Conservation (phyloP, 176 grass and related monocot genomes). For the Puccinellia tenuiflora region DNA sequence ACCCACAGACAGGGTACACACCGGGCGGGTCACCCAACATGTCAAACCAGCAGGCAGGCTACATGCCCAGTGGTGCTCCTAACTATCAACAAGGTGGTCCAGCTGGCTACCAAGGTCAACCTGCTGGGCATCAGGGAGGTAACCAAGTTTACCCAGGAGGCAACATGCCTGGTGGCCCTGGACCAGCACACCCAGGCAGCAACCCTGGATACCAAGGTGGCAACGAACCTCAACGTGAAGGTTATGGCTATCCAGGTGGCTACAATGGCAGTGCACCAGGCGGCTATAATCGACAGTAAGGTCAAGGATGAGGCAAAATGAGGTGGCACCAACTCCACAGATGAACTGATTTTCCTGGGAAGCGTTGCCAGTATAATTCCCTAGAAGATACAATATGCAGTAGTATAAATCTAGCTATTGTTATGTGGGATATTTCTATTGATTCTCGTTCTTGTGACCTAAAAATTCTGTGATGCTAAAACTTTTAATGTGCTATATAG, state of each 20-base stretch:
- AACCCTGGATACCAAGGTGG: constrained; percentile 55
- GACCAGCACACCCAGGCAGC: constrained; percentile 31
- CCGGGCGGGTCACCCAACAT: constrained; percentile 3
- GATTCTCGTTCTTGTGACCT: background rate
- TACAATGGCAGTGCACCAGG: constrained; percentile 11
- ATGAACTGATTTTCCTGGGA: constrained; percentile 35
- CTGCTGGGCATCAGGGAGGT: constrained; percentile 33
- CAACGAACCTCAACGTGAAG: background rate
- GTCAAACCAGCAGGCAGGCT: constrained; percentile 28
- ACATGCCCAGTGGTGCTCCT: constrained; percentile 18
- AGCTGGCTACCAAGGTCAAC: constrained; percentile 41
- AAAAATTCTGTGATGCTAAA: background rate
- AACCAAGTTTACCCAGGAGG: constrained; percentile 29
- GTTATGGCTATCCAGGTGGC: constrained; percentile 20
- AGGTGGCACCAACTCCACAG: background rate
- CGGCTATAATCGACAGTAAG: background rate
- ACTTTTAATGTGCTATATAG: background rate
- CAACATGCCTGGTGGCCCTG: constrained; percentile 21
- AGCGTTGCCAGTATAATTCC: constrained; percentile 20
- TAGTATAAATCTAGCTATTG: constrained; percentile 18
- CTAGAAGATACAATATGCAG: background rate
- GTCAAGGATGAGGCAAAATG: background rate
- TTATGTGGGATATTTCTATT: background rate
- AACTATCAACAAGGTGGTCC: constrained; percentile 49
- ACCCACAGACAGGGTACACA: constrained; percentile 22